These are phyloP conservation scores for Tetrahymena malaccensis DNA, from an alignment of 73 alveolate genomes.

Conservation along the genomic window DNA sequence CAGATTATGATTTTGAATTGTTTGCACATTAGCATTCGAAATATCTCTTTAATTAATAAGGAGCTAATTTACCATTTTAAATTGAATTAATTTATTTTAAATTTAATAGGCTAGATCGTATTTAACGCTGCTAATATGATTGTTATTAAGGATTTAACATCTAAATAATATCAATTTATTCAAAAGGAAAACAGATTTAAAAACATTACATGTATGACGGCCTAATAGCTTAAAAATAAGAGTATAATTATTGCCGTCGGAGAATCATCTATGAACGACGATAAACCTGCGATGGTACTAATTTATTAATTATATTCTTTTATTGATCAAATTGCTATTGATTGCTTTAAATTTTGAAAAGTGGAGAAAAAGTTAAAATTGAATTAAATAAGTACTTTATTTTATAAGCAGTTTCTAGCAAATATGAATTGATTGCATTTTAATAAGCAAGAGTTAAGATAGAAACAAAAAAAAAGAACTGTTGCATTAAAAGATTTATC, in stretches of 20 bases:
- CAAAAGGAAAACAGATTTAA: constrained; percentile 20
- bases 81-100: neutral
- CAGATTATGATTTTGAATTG: no score
- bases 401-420: no score
- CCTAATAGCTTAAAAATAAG: constrained; percentile 10
- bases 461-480: neutral
- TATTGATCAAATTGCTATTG: no score
- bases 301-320: neutral
- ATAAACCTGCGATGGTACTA: neutral
- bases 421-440: no score
- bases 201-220: constrained; percentile 34
- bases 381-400: no score
- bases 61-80: neutral
- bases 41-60: no score
- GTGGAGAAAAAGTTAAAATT: no score
- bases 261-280: constrained; percentile 4
- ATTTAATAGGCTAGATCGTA: neutral
- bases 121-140: constrained; percentile 41
- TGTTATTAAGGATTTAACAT: constrained; percentile 11
- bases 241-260: constrained; percentile 29
- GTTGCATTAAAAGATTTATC: neutral
- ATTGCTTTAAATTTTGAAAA: no score
- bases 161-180: constrained; percentile 1
- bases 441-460: no score
- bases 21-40: no score